phyloP scores from a whole-genome alignment of 2,329 filamentous ascomycete genomes.

The Colletotrichum karsti region DNA sequence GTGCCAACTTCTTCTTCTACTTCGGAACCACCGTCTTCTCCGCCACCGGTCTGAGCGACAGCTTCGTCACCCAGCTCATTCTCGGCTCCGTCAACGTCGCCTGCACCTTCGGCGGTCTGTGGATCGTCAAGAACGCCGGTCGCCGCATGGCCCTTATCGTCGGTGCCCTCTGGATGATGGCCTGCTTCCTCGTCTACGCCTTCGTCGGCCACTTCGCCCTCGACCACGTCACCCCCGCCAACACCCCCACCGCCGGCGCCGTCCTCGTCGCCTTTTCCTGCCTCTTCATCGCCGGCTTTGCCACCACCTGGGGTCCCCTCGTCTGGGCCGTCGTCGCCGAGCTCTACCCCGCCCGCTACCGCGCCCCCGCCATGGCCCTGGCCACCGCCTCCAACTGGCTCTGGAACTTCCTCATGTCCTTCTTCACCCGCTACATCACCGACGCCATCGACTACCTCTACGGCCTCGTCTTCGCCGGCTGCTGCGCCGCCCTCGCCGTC shows the following conservation, averaged over 20 bases:
- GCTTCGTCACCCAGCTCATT: conserved; percentile 74
- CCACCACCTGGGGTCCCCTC: conserved; percentile 76
- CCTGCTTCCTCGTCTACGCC: conserved; percentile 58
- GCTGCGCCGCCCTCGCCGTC: conserved; percentile 67
- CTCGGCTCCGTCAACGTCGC: conserved; percentile 73
- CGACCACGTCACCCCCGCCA: conserved; percentile 49
- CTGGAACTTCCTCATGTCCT: conserved; percentile 70
- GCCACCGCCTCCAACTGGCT: conserved; percentile 68
- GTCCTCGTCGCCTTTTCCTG: conserved; percentile 75
- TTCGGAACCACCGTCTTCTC: conserved; percentile 73
- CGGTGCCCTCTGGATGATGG: conserved; percentile 69
- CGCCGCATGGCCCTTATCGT: conserved; percentile 69
- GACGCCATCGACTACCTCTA: conserved; percentile 74
- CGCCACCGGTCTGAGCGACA: conserved; percentile 70
- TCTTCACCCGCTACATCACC: conserved; percentile 75
- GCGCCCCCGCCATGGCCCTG: conserved; percentile 62
- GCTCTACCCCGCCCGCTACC: conserved; percentile 68
- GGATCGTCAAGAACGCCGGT: conserved; percentile 71
- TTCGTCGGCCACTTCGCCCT: conserved; percentile 58
- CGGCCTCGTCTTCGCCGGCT: conserved; percentile 76
- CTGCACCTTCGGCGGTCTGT: conserved; percentile 72
- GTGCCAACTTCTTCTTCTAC: conserved; percentile 75
- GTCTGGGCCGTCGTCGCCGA: conserved; percentile 73
- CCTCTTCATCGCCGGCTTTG: conserved; percentile 73
- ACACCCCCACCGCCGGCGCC: conserved; percentile 58